Evolutionary conservation across 2,329 filamentous ascomycete genomes (phyloP).

Genomic region (Talaromyces sp.): DNA sequence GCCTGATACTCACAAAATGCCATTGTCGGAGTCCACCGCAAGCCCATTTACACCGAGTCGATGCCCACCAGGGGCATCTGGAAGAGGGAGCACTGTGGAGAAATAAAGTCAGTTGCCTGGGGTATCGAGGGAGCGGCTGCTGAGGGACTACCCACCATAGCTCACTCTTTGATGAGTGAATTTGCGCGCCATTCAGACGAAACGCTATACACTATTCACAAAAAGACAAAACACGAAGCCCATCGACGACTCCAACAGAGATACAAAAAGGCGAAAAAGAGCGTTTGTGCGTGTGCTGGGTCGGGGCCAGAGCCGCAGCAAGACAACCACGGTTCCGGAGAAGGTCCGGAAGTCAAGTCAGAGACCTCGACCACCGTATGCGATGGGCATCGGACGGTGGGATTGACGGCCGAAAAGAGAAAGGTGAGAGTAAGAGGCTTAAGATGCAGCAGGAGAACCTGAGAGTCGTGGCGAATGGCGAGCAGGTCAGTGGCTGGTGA

Average conservation of each 20-base stretch:
- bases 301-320: conserved; percentile 8
- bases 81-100: conserved; percentile 65
- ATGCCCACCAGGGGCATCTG: conserved; percentile 74
- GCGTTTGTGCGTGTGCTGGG: background rate
- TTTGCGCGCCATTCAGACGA: conserved; percentile 57
- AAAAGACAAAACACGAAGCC: background rate
- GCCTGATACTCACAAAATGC: conserved; percentile 65
- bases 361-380: background rate
- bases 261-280: background rate
- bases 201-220: background rate
- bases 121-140: background rate
- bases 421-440: background rate
- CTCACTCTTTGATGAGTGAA: conserved; percentile 61
- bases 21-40: conserved; percentile 74
- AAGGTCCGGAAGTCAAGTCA: conserved; percentile 2
- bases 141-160: conserved; percentile 50
- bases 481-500: background rate
- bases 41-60: conserved; percentile 92
- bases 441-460: background rate
- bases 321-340: conserved; percentile 7
- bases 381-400: background rate
- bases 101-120: conserved; percentile 9
- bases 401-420: background rate
- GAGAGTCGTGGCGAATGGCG: background rate
- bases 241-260: background rate